Percentiles rank a stretch among this genome's conserved stretches.
These are phyloP conservation scores for Sclerospora graminicola DNA, from an alignment of 352 stramenopile species.

Conservation along the genomic window DNA sequence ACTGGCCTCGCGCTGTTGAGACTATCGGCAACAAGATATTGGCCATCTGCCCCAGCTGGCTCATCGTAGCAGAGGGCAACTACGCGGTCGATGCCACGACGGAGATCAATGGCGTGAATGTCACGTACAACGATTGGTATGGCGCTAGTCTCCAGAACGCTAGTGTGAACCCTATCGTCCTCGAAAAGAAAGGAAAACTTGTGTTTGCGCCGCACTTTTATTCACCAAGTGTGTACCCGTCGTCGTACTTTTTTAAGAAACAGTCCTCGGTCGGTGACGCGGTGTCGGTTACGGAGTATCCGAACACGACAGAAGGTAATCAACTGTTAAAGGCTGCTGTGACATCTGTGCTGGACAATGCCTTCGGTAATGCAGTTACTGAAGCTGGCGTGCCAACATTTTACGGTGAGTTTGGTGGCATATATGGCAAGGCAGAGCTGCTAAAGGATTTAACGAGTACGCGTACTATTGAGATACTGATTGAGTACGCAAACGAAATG, in stretches of 20 bases:
- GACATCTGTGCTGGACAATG: conserved; percentile 46
- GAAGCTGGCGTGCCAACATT: conserved; percentile 44
- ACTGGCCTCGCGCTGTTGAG: conserved; percentile 68
- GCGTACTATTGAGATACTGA: conserved; percentile 59
- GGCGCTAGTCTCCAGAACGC: conserved; percentile 75
- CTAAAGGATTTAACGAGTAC: conserved; percentile 53
- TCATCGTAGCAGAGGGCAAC: conserved; percentile 62
- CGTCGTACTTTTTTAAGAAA: conserved; percentile 64
- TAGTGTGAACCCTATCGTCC: conserved; percentile 50
- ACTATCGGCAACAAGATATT: conserved; percentile 53
- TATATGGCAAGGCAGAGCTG: conserved; percentile 50
- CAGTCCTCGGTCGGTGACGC: conserved; percentile 27
- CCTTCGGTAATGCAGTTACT: conserved; percentile 53
- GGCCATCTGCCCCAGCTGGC: conserved; percentile 62
- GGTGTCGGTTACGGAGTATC: conserved; percentile 49
- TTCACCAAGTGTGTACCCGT: conserved; percentile 65
- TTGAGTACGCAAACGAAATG: conserved; percentile 51
- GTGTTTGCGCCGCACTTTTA: conserved; percentile 81
- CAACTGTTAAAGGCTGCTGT: conserved; percentile 41
- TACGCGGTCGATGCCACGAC: conserved; percentile 30
- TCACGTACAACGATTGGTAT: conserved; percentile 75
- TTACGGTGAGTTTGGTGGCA: conserved; percentile 76
- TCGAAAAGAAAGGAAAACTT: conserved; percentile 53
- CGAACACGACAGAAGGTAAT: conserved; percentile 50
- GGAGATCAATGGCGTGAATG: conserved; percentile 48